Evolutionary conservation across 2,329 filamentous ascomycete genomes (phyloP).

Genomic region (Aspergillus uvarum): DNA sequence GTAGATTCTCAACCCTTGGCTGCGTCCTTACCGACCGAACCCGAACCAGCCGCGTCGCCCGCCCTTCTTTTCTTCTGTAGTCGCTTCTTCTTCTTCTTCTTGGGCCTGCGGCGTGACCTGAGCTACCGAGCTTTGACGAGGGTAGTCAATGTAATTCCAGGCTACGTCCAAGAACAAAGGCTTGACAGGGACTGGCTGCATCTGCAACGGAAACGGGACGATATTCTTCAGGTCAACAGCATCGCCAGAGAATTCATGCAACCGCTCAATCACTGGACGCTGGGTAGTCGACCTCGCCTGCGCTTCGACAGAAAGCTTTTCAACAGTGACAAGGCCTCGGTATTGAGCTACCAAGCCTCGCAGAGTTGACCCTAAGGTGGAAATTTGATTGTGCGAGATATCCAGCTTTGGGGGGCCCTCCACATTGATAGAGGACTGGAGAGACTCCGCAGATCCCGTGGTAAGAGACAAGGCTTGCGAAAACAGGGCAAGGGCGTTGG

Average conservation of each 20-base stretch:
- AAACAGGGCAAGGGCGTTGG: slow-evolving; percentile 83
- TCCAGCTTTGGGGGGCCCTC: slow-evolving; percentile 64
- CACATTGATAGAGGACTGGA: slow-evolving; percentile 44
- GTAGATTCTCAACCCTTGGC: neutral
- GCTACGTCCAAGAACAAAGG: slow-evolving; percentile 94
- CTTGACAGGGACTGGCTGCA: slow-evolving; percentile 84
- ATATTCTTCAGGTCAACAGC: slow-evolving; percentile 75
- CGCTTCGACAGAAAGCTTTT: slow-evolving; percentile 58
- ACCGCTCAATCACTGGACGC: slow-evolving; percentile 68
- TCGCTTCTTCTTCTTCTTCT: slow-evolving; percentile 20
- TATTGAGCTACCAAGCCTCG: slow-evolving; percentile 73
- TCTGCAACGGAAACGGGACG: slow-evolving; percentile 80
- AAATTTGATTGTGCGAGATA: slow-evolving; percentile 60
- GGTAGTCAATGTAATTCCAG: slow-evolving; percentile 97
- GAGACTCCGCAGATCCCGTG: slow-evolving; percentile 50
- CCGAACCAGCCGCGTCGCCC: slow-evolving; percentile 77
- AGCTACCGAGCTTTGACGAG: slow-evolving; percentile 53
- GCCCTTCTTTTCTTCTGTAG: slow-evolving; percentile 47
- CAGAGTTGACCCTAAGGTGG: slow-evolving; percentile 62
- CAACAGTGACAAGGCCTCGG: slow-evolving; percentile 81
- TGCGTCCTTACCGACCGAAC: slow-evolving; percentile 49
- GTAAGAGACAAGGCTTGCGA: slow-evolving; percentile 67
- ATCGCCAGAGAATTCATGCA: slow-evolving; percentile 71
- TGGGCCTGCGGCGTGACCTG: slow-evolving; percentile 30
- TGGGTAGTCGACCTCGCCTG: slow-evolving; percentile 42